Evolutionary conservation across 768 basidiomycete genomes (phyloP), one percentile per base, ranked within the genome.

Genomic region (Rhodocollybia butyracea): DNA sequence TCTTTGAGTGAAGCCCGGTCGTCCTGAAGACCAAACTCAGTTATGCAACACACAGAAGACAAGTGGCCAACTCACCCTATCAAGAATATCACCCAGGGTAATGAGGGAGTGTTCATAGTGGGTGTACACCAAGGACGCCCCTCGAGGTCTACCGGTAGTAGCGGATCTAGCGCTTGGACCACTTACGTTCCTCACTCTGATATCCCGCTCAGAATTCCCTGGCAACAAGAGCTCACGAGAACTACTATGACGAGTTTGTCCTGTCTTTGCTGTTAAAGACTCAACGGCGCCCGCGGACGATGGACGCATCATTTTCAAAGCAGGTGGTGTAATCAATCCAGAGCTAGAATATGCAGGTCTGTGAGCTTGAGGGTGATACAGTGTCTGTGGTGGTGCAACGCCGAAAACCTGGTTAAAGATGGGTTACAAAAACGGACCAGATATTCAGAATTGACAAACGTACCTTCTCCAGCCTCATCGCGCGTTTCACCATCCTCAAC

Each of bases 391-490:
- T 31, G 91, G 91, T 3, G 82, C 84, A 26, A 84, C 83, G 53
- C 91, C 91, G 63, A 94, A 93, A 60, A 94, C 79, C 91, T 93
- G 64, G 7, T 12, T 13, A 22, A 31, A 54, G 34, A 60, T n/a
- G 10, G 43, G 50, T 53, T 53, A 43, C 59, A 60, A 42, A 22
- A 22, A 30, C 27, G 27, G 50, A 4, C 46, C 15, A 45, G 21
- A 21, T 26, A 41, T 21, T 50, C 45, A 5, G 26, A 40, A 21
- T 45, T 2, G 45, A 21, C 17, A 10, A 38, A 66, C 77, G 29
- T 54, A 88, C 91, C 83, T 88, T 87, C 70, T 92, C 89, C 89
- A 94, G 92, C 71, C 93, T 94, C 64, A 85, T 77, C 36, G 89
- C 90, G 48, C 91, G 73, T 46, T 84, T 78, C 43, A 94, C 89